Base-by-base conservation (phyloP, 2,329 filamentous ascomycete species). In the Pseudodiploospora longispora region DNA sequence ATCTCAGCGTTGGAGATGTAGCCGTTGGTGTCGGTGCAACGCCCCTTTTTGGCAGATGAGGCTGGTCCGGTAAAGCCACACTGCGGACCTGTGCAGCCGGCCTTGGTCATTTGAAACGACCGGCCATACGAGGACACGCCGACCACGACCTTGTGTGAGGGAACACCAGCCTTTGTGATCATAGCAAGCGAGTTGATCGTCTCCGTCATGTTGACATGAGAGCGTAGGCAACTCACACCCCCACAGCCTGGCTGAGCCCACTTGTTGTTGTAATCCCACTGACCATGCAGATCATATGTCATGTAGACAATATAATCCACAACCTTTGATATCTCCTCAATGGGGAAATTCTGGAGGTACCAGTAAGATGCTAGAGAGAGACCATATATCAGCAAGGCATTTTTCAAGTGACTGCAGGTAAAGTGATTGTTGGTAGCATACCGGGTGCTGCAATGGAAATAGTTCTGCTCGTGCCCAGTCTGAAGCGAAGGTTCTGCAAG, bases 201-300 rank as follows among this genome's bases (percentile, higher is more conserved):
- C 40, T 69, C 65, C 4, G 66, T 69, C 36, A 56, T 42, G 53
- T 70, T 69, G 47, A 68, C 53, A 47, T 67, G 64, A 0, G 55
- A 59, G 1, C 63, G 61, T 1, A 69, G 55, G 38, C 67, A 63
- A 49, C 59, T 59, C 2, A 60, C 60, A 6, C 8, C 43, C 2
- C 52, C 47, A 40, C 60, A 63, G 12, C 56, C 54, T 1, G 54
- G 48, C 38, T 38, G 53, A 10, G 56, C 47, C 37, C 50, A 56
- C 6, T 52, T 39, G 41, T 59, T 62, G 0, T 51, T 53, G 1
- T 53, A 53, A n/a, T 62, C 60, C 67, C 55, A 63, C 49, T 61
- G 55, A 6, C 62, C 62, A 35, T 64, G 62, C 0, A 65, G 50
- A 36, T 65, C 62, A 10, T 65, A 65, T 1, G 61, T 61, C 60